Percentiles rank a stretch among this genome's conserved stretches.
These are phyloP conservation scores for Sporothrix schenckii DNA, from an alignment of 2,329 filamentous ascomycete species.

Conservation along the genomic window DNA sequence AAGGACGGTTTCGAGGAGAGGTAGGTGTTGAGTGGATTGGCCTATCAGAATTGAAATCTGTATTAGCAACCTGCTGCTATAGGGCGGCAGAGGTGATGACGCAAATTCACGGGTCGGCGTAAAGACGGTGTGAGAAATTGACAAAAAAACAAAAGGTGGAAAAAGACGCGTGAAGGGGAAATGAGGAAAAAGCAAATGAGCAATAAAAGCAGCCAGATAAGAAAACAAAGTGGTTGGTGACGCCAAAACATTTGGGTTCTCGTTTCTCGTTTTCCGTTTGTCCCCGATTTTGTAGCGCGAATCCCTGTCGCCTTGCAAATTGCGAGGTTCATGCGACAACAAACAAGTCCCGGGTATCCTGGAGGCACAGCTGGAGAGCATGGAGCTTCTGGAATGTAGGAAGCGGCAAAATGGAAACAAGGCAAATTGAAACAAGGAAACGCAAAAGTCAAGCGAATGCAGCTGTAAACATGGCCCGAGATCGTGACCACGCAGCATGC, in stretches of 20 bases:
- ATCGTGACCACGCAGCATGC: not conserved
- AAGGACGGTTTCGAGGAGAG: slow-evolving; percentile 88
- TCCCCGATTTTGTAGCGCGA: slow-evolving; percentile 15
- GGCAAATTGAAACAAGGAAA: slow-evolving; percentile 7
- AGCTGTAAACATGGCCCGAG: slow-evolving; percentile 4
- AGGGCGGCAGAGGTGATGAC: slow-evolving; percentile 31
- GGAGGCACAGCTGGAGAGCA: not conserved
- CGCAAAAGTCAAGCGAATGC: slow-evolving; percentile 3
- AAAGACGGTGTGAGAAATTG: slow-evolving; percentile 36
- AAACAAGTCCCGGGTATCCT: slow-evolving; percentile 4
- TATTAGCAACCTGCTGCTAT: slow-evolving; percentile 52
- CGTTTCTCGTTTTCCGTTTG: not conserved
- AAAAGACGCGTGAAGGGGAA: slow-evolving; percentile 8
- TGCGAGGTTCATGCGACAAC: slow-evolving; percentile 22
- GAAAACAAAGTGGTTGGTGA: slow-evolving; percentile 19
- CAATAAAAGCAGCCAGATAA: slow-evolving; percentile 28
- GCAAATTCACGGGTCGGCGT: slow-evolving; percentile 40
- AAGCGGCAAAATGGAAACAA: slow-evolving; percentile 16
- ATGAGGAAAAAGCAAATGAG: slow-evolving; percentile 25
- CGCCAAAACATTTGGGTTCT: not conserved
- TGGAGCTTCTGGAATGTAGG: slow-evolving; percentile 24
- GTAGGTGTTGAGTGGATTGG: slow-evolving; percentile 95
- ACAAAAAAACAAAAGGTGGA: not conserved
- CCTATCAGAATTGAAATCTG: slow-evolving; percentile 55
- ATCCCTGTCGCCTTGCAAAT: slow-evolving; percentile 29